Percentiles rank a stretch among this genome's conserved stretches.
phyloP scores from a whole-genome alignment of 1,284 basidiomycete species.

The Cutaneotrichosporon arboriforme region DNA sequence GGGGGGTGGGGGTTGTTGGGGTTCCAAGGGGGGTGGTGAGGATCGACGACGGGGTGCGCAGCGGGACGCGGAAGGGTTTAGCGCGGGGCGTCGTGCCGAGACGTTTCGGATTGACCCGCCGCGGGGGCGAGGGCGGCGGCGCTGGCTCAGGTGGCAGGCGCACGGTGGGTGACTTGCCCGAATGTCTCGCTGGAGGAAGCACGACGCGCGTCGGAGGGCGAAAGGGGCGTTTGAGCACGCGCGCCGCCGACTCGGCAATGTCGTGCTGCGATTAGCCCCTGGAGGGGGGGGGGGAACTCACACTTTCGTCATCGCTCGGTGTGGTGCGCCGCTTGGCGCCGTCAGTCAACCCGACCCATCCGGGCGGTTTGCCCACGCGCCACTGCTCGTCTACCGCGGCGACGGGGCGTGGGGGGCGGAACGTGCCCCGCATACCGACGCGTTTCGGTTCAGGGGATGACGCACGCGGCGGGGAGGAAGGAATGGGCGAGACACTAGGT shows the following conservation, averaged over 20 bases:
- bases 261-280: background rate
- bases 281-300: background rate
- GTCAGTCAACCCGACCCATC: conserved; percentile 33
- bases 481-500: no score
- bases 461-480: background rate
- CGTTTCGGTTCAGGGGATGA: background rate
- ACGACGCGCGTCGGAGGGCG: conserved; percentile 18
- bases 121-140: background rate
- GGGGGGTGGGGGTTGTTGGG: no score
- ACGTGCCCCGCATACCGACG: background rate
- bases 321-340: conserved; percentile 2
- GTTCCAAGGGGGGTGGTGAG: no score
- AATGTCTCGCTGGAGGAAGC: no score
- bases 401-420: background rate
- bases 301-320: background rate
- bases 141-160: background rate
- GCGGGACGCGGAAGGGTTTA: background rate
- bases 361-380: conserved; percentile 34
- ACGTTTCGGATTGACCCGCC: no score
- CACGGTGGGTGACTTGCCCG: background rate
- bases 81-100: background rate
- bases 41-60: no score
- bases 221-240: conserved; percentile 40
- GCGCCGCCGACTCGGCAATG: conserved; percentile 9
- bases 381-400: conserved; percentile 18